Evolutionary conservation across 2,329 filamentous ascomycete genomes (phyloP).

Genomic region (Byssoonygena ceratinophila): DNA sequence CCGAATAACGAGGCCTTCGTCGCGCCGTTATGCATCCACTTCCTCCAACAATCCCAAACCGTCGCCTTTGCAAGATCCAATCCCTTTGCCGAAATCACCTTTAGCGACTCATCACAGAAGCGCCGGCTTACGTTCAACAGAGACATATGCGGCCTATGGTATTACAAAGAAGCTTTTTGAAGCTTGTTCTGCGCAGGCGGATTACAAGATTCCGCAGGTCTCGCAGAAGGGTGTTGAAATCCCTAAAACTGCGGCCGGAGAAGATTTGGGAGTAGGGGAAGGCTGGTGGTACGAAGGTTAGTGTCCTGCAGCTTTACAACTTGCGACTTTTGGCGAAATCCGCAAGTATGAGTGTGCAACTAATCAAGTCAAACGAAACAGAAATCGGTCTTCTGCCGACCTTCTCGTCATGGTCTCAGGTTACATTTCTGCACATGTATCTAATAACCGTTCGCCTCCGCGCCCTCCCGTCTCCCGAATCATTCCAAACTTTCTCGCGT

Average conservation of each 20-base stretch:
- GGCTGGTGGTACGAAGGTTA: constrained; percentile 76
- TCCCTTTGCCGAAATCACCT: constrained; percentile 6
- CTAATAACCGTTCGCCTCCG: constrained; percentile 74
- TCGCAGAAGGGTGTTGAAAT: constrained; percentile 56
- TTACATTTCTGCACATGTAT: constrained; percentile 95
- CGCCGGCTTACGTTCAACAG: constrained; percentile 24
- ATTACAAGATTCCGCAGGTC: constrained; percentile 63
- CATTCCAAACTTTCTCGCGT: constrained; percentile 68
- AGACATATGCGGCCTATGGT: constrained; percentile 69
- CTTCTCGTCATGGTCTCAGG: constrained; percentile 91
- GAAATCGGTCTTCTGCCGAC: constrained; percentile 71
- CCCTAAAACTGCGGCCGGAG: constrained; percentile 62
- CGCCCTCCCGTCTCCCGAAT: constrained; percentile 55
- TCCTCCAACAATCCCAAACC: constrained; percentile 15
- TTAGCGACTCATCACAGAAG: not conserved
- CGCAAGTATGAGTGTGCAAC: not conserved
- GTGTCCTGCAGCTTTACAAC: constrained; percentile 18
- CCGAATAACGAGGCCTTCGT: not conserved
- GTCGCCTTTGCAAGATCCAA: constrained; percentile 23
- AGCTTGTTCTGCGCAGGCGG: constrained; percentile 59
- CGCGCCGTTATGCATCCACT: constrained; percentile 4
- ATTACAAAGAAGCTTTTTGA: constrained; percentile 70
- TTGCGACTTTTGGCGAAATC: not conserved
- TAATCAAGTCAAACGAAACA: constrained; percentile 28
- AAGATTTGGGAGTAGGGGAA: constrained; percentile 65